A percentile compares a stretch with the other conserved stretches of the same genome.
phyloP scores from a whole-genome alignment of 345 rosid species.

The Trapa incisa region DNA sequence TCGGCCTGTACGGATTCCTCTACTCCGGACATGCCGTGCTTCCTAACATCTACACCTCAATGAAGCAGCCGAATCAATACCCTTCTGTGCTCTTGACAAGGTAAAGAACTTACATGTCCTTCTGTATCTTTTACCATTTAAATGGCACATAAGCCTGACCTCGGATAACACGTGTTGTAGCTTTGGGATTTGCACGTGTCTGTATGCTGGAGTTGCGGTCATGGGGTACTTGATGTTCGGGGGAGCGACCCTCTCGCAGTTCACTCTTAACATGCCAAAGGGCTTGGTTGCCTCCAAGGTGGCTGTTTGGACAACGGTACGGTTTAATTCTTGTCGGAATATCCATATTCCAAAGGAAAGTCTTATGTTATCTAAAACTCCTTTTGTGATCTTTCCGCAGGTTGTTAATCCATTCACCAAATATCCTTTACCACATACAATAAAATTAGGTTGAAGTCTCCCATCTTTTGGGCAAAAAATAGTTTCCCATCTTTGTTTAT shows the following conservation, averaged over 20 bases:
- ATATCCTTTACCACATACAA: constrained; percentile 36
- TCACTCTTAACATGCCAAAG: constrained; percentile 83
- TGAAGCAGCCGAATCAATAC: constrained; percentile 65
- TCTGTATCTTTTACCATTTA: background rate
- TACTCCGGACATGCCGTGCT: constrained; percentile 98
- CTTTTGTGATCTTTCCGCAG: constrained; percentile 30
- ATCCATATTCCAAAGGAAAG: background rate
- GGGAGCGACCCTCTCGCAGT: constrained; percentile 57
- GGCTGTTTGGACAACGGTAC: constrained; percentile 92
- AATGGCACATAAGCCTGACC: background rate
- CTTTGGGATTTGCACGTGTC: constrained; percentile 50
- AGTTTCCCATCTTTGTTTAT: too few relatives aligned
- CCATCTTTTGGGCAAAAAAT: background rate
- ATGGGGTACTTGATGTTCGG: constrained; percentile 95
- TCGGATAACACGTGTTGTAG: constrained; percentile 18
- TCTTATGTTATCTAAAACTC: background rate
- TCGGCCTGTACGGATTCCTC: constrained; percentile 90
- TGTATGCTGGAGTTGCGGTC: constrained; percentile 78
- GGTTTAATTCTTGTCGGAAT: background rate
- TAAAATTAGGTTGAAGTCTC: background rate
- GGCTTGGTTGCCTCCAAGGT: constrained; percentile 74
- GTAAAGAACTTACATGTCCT: constrained; percentile 19
- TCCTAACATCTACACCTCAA: constrained; percentile 87
- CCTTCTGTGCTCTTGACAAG: constrained; percentile 61
- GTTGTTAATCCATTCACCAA: constrained; percentile 91